These are phyloP conservation scores for Myrica gale DNA, from an alignment of 306 rosid species.

Conservation along the genomic window DNA sequence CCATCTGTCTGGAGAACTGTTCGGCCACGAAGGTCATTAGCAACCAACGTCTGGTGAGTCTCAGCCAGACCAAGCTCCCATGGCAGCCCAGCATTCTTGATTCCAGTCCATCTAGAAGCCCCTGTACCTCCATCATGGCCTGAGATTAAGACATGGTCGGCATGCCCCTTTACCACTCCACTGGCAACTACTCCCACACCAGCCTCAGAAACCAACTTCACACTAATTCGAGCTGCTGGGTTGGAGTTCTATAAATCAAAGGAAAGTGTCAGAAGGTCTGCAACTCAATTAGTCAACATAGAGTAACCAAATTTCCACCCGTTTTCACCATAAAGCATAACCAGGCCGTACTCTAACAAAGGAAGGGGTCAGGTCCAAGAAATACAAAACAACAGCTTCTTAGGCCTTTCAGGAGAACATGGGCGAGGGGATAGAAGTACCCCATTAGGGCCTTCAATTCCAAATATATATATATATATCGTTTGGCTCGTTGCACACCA, in stretches of 20 bases:
- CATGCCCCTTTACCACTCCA: slow-evolving; percentile 99
- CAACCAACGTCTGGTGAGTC: slow-evolving; percentile 97
- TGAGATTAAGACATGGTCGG: slow-evolving; percentile 91
- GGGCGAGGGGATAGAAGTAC: background rate
- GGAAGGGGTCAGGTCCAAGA: background rate
- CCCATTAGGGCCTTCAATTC: background rate
- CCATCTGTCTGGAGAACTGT: slow-evolving; percentile 97
- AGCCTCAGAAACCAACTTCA: slow-evolving; percentile 96
- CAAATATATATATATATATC: no score
- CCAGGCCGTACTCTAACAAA: background rate
- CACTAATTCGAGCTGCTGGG: slow-evolving; percentile 92
- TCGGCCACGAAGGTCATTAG: slow-evolving; percentile 96
- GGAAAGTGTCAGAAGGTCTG: slow-evolving; percentile 14
- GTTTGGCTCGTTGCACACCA: background rate
- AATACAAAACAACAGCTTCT: background rate
- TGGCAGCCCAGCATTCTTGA: slow-evolving; percentile 98
- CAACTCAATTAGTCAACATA: slow-evolving; percentile 1
- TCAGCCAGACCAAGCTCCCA: slow-evolving; percentile 99
- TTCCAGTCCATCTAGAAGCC: slow-evolving; percentile 99
- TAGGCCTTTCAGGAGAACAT: background rate
- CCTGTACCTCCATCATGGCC: slow-evolving; percentile 99
- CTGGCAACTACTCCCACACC: slow-evolving; percentile 99
- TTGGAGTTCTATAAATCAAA: slow-evolving; percentile 70
- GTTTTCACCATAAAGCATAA: background rate
- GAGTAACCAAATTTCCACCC: slow-evolving; percentile 15